Conservation (phyloP, 2,329 filamentous ascomycete genomes). For the Endothia cerciana region DNA sequence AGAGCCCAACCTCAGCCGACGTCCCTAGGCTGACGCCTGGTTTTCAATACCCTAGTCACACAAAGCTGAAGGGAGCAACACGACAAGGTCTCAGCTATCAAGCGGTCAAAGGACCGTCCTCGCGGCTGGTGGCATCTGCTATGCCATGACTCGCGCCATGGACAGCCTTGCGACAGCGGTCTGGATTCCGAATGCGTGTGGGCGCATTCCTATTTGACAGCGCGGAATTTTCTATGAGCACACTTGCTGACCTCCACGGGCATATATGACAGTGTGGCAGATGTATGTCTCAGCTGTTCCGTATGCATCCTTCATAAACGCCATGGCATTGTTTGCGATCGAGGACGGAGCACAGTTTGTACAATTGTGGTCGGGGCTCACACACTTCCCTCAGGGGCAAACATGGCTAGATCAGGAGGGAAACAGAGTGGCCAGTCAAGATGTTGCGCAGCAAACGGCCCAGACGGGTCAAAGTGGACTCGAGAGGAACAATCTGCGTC, state of each 20-base stretch:
- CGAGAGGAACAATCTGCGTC: conserved; percentile 12
- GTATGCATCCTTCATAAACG: neutral
- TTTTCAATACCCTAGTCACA: neutral
- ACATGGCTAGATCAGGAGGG: conserved; percentile 14
- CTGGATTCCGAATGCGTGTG: conserved; percentile 7
- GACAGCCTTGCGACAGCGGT: conserved; percentile 1
- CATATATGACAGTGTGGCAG: conserved; percentile 12
- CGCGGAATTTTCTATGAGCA: neutral
- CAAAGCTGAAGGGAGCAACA: too few relatives aligned
- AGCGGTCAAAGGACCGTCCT: neutral
- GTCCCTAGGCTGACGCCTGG: neutral
- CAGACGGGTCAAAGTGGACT: conserved; percentile 17
- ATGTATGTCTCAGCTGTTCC: conserved; percentile 17
- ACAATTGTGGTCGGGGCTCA: conserved; percentile 8
- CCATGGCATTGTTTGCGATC: conserved; percentile 7
- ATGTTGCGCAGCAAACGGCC: conserved; percentile 9
- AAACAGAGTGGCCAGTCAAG: neutral
- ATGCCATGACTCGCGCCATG: conserved; percentile 9
- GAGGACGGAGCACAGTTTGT: neutral
- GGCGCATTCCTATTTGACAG: neutral
- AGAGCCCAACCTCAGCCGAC: neutral
- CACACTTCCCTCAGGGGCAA: conserved; percentile 15
- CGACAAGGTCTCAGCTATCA: neutral
- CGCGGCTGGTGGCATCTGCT: conserved; percentile 13
- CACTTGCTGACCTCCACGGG: neutral